A percentile compares a stretch with the other conserved stretches of the same genome.
These are phyloP conservation scores for Fulvia fulva DNA, from an alignment of 2,329 filamentous ascomycete species.

Conservation along the genomic window DNA sequence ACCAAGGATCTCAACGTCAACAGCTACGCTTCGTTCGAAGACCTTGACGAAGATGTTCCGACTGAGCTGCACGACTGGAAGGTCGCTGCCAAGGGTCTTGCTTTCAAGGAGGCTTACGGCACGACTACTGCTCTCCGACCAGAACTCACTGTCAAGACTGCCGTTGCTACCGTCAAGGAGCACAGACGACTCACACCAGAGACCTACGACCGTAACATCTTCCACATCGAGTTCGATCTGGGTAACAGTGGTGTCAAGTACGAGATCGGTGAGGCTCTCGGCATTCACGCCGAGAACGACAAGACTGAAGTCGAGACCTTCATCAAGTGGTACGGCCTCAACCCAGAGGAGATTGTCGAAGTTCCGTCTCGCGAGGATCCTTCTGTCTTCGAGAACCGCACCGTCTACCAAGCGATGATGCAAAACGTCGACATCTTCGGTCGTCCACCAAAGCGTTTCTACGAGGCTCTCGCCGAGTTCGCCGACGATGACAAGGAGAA, in stretches of 20 bases:
- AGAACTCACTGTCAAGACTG: slow-evolving; percentile 80
- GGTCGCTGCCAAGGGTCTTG: slow-evolving; percentile 77
- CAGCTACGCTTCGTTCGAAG: slow-evolving; percentile 79
- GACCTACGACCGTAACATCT: slow-evolving; percentile 96
- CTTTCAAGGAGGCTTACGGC: slow-evolving; percentile 91
- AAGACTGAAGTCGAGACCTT: slow-evolving; percentile 73
- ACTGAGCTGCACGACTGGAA: slow-evolving; percentile 72
- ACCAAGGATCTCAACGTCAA: slow-evolving; percentile 65
- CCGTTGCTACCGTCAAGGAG: slow-evolving; percentile 86
- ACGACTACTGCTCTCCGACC: slow-evolving; percentile 72
- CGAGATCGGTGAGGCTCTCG: slow-evolving; percentile 94
- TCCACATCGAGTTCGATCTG: slow-evolving; percentile 98
- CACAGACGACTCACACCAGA: slow-evolving; percentile 85
- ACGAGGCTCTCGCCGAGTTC: slow-evolving; percentile 84
- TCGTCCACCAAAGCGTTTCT: slow-evolving; percentile 95
- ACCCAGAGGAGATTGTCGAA: slow-evolving; percentile 81
- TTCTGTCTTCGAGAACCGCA: slow-evolving; percentile 74
- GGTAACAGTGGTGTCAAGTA: slow-evolving; percentile 88
- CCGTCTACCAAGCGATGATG: slow-evolving; percentile 82
- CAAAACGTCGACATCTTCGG: slow-evolving; percentile 97
- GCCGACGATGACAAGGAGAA: slow-evolving; percentile 79
- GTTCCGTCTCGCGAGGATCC: slow-evolving; percentile 80
- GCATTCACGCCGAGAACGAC: slow-evolving; percentile 94
- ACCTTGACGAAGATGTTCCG: slow-evolving; percentile 65
- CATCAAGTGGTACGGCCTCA: slow-evolving; percentile 83